Conservation (phyloP, 2,329 filamentous ascomycete species). For the Colletotrichum brevisporum region DNA sequence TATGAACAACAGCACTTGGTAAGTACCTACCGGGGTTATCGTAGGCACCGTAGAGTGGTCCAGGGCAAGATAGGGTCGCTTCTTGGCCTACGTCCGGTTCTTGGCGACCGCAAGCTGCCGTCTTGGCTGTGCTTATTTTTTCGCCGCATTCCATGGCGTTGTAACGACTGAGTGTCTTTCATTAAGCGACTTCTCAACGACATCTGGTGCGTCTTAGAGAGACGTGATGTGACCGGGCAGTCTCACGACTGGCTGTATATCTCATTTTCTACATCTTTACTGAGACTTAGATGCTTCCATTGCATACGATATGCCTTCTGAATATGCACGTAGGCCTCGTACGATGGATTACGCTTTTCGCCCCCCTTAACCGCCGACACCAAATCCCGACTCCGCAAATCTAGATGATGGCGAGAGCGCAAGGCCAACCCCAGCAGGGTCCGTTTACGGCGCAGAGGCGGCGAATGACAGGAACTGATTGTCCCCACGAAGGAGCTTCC, state of each 20-base stretch:
- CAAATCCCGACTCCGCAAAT: not conserved
- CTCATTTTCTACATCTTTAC: too few species aligned
- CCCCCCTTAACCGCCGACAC: not conserved
- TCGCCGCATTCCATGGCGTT: constrained; percentile 39
- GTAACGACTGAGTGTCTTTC: not conserved
- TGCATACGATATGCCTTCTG: constrained; percentile 12
- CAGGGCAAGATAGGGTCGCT: not conserved
- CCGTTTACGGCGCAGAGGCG: not conserved
- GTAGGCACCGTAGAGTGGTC: too few species aligned
- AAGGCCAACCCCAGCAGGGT: constrained; percentile 32
- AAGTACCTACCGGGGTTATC: too few species aligned
- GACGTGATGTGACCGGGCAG: not conserved
- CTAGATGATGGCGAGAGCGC: constrained; percentile 20
- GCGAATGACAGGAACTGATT: constrained; percentile 30
- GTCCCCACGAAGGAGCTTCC: constrained; percentile 26
- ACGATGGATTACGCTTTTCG: constrained; percentile 13
- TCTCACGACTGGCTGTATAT: too few species aligned
- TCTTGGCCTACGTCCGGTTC: constrained; percentile 33
- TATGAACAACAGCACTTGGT: too few species aligned
- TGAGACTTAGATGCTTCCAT: constrained; percentile 2
- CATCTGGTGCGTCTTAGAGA: not conserved
- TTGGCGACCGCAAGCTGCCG: constrained; percentile 37
- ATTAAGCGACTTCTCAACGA: constrained; percentile 16
- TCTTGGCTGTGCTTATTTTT: constrained; percentile 39
- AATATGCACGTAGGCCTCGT: constrained; percentile 8